Conservation (phyloP, 495 filamentous ascomycete genomes). For the Hypoxylon rickii region DNA sequence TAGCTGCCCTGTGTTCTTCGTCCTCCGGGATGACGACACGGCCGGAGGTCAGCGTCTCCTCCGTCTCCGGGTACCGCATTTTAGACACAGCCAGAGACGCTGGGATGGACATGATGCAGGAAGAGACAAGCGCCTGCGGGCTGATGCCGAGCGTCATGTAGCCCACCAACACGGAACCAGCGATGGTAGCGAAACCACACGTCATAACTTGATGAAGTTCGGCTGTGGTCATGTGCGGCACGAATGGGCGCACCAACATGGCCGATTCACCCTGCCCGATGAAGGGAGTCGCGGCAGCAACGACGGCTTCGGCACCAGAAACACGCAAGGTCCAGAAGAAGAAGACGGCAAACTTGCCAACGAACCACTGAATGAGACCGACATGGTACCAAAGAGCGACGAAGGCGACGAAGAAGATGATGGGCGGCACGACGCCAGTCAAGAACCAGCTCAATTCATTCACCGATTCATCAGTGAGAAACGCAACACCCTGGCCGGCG, state of each 20-base stretch:
- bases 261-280: conserved; percentile 93
- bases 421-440: conserved; percentile 72
- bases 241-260: conserved; percentile 87
- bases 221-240: conserved; percentile 77
- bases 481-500: conserved; percentile 68
- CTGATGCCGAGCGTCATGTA: conserved; percentile 82
- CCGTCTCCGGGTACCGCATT: conserved; percentile 83
- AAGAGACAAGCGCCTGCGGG: conserved; percentile 85
- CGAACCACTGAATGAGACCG: conserved; percentile 83
- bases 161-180: conserved; percentile 76
- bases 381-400: conserved; percentile 82
- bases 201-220: conserved; percentile 92
- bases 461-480: conserved; percentile 64
- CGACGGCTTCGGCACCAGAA: conserved; percentile 92
- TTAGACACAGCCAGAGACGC: conserved; percentile 86
- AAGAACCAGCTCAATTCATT: conserved; percentile 65
- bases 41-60: conserved; percentile 81
- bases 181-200: conserved; percentile 67
- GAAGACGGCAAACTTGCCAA: conserved; percentile 81
- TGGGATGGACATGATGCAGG: conserved; percentile 90
- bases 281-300: conserved; percentile 91
- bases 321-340: conserved; percentile 90
- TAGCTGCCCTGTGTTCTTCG: conserved; percentile 70
- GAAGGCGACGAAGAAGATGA: conserved; percentile 91
- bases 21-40: conserved; percentile 77